phyloP scores from a whole-genome alignment of 148 eudicot genomes.

The Rhododendron mucronatum region DNA sequence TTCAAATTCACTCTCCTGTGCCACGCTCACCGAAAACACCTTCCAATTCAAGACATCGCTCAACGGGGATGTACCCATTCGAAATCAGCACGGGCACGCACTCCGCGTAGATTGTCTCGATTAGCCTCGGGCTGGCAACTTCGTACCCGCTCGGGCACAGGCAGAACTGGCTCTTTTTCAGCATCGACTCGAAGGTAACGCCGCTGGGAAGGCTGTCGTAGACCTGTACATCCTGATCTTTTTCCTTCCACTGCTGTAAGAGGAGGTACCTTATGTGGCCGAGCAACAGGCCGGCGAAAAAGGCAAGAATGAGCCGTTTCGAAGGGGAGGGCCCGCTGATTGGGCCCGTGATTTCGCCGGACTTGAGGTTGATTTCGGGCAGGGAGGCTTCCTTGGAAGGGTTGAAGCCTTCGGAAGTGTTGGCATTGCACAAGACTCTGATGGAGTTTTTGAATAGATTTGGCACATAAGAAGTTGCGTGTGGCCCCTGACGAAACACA shows the following conservation, averaged over 20 bases:
- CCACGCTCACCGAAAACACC: conserved; percentile 31
- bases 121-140: conserved; percentile 61
- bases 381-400: conserved; percentile 52
- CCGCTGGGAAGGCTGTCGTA: conserved; percentile 28
- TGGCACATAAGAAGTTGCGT: conserved; percentile 40
- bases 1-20: conserved; percentile 36
- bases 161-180: conserved; percentile 41
- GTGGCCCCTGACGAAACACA: conserved; percentile 36
- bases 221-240: conserved; percentile 39
- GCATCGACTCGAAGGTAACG: conserved; percentile 28
- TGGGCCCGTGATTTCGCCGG: conserved; percentile 33
- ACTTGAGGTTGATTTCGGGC: conserved; percentile 51
- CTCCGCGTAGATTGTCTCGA: conserved; percentile 57
- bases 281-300: conserved; percentile 55
- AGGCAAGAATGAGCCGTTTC: conserved; percentile 37
- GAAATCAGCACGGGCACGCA: conserved; percentile 58
- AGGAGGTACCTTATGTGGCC: conserved; percentile 50
- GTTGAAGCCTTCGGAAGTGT: conserved; percentile 65
- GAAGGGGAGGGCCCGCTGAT: conserved; percentile 40
- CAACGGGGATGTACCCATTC: conserved; percentile 28
- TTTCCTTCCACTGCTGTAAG: conserved; percentile 43
- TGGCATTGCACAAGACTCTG: conserved; percentile 72
- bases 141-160: conserved; percentile 67
- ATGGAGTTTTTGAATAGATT: conserved; percentile 52
- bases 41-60: conserved; percentile 63